These are phyloP conservation scores for Diddensiella santjacobensis DNA, from an alignment of 805 yeast genomes.

Conservation along the genomic window DNA sequence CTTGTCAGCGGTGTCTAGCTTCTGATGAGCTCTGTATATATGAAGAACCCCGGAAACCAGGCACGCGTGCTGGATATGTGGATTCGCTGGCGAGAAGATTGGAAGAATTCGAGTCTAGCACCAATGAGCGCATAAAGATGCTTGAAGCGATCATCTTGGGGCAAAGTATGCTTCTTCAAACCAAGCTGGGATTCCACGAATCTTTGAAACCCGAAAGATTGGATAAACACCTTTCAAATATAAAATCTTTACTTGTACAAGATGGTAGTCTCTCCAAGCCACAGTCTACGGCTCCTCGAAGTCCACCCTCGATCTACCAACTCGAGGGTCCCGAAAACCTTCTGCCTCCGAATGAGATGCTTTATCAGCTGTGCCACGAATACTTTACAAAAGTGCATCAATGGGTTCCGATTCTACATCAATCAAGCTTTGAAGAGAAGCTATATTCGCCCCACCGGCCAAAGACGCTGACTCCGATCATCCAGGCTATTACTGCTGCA, in stretches of 20 bases:
- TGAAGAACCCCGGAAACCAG: constrained; percentile 9
- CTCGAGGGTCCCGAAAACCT: not conserved
- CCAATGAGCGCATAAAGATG: not conserved
- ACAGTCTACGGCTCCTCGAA: not conserved
- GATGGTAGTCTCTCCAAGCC: not conserved
- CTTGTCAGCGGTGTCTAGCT: constrained; percentile 9
- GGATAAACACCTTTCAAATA: not conserved
- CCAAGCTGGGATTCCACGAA: not conserved
- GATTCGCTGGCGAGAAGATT: constrained; percentile 7
- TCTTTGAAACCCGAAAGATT: not conserved
- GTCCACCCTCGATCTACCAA: not conserved
- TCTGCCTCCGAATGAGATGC: constrained; percentile 11
- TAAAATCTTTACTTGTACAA: not conserved
- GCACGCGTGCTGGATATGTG: constrained; percentile 3
- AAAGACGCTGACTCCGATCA: not conserved
- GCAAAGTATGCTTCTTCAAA: constrained; percentile 5
- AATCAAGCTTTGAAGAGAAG: constrained; percentile 1
- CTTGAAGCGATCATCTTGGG: constrained; percentile 9
- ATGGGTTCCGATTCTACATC: constrained; percentile 16
- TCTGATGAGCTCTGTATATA: constrained; percentile 5
- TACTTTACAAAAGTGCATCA: constrained; percentile 14
- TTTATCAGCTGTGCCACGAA: not conserved
- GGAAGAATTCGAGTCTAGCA: constrained; percentile 8
- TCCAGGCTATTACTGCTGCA: constrained; percentile 13
- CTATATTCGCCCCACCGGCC: not conserved